Percentiles rank a stretch among this genome's conserved stretches.
These are phyloP conservation scores for Funneliformis caledonium DNA, from an alignment of 371 early-diverging fungal species.

Conservation along the genomic window DNA sequence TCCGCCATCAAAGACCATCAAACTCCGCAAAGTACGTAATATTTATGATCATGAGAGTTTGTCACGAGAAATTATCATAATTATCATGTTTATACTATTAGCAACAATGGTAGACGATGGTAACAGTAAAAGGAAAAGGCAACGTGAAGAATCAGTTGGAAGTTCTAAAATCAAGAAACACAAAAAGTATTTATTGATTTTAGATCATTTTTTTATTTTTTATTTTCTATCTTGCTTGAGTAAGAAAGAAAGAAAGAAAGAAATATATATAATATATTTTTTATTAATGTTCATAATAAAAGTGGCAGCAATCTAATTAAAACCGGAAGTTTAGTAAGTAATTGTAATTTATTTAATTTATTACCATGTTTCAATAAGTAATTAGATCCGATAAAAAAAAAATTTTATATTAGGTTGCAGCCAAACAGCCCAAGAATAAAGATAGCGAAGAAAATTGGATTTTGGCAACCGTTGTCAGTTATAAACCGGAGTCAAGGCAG, in stretches of 20 bases:
- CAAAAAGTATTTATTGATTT: background rate
- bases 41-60: background rate
- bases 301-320: background rate
- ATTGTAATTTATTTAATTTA: background rate
- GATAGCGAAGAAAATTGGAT: slow-evolving; percentile 76
- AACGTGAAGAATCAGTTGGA: background rate
- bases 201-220: background rate
- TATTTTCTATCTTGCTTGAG: background rate
- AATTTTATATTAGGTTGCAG: slow-evolving; percentile 59
- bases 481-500: slow-evolving; percentile 68
- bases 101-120: background rate
- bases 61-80: background rate
- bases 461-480: slow-evolving; percentile 67
- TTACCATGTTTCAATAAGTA: background rate
- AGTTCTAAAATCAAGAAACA: background rate
- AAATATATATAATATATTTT: background rate
- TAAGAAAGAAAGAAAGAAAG: too few species aligned
- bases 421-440: slow-evolving; percentile 65
- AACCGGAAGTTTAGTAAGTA: slow-evolving; percentile 11
- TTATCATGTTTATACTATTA: background rate
- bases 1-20: background rate
- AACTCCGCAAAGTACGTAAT: background rate
- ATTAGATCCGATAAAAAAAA: background rate
- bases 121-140: background rate
- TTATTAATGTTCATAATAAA: background rate